phyloP scores from a whole-genome alignment of 768 basidiomycete genomes.

The Termitomyces sp. region DNA sequence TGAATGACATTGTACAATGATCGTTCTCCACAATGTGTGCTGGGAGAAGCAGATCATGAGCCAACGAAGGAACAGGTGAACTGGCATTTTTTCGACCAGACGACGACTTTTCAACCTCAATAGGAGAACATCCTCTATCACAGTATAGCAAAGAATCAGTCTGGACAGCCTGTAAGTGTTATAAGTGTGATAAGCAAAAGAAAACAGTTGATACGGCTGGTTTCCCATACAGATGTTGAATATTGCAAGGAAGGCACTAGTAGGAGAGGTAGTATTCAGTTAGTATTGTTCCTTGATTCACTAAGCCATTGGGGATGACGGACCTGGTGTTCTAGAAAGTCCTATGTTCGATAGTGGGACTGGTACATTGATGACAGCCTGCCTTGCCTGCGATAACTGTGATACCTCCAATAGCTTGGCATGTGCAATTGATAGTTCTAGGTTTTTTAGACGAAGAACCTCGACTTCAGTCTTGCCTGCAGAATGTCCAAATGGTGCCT shows the following conservation, averaged over 20 bases:
- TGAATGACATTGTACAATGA: neutral
- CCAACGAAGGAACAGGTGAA: neutral
- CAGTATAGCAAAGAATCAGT: neutral
- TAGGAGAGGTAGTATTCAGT: neutral
- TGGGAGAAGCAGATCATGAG: too few species aligned
- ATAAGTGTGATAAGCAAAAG: neutral
- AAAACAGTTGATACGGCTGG: neutral
- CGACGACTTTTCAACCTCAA: neutral
- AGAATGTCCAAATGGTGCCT: neutral
- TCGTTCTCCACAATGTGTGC: neutral
- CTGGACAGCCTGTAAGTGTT: neutral
- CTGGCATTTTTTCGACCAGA: neutral
- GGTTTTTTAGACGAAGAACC: neutral
- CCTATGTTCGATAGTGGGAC: neutral
- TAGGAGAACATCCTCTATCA: neutral
- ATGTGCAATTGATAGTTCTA: neutral
- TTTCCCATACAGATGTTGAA: neutral
- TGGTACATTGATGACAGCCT: neutral
- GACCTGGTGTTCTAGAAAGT: neutral
- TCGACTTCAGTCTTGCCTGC: neutral
- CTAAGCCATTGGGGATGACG: neutral
- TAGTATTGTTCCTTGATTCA: neutral
- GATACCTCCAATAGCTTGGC: neutral
- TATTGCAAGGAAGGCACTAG: neutral
- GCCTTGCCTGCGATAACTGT: neutral